Percentiles rank a stretch among this genome's conserved stretches.
phyloP scores from a whole-genome alignment of 345 rosid genomes.

The Populus euphratica region DNA sequence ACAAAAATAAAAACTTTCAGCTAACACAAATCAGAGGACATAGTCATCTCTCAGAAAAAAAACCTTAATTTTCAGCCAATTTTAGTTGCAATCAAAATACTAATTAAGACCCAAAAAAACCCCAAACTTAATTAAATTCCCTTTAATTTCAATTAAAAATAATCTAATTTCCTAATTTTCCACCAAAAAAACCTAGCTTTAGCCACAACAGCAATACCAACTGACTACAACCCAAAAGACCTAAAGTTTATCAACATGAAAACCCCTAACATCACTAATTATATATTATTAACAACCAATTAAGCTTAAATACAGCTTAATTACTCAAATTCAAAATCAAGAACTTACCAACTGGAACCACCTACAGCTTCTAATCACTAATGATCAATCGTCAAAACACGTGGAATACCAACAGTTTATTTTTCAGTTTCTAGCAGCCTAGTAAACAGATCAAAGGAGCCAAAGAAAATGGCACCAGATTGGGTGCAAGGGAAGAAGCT shows the following conservation, averaged over 20 bases:
- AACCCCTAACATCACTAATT: background rate
- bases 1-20: background rate
- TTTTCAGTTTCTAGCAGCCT: background rate
- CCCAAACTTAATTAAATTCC: background rate
- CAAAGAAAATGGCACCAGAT: background rate
- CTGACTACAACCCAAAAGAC: conserved; percentile 5
- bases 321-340: conserved; percentile 18
- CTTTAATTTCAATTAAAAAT: background rate
- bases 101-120: background rate
- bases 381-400: background rate
- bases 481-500: background rate
- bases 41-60: background rate
- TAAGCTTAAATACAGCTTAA: conserved; percentile 12
- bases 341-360: background rate
- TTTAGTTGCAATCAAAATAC: background rate
- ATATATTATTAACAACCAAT: conserved; percentile 3
- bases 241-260: background rate
- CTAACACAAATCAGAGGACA: background rate
- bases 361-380: background rate
- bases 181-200: conserved; percentile 23
- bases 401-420: background rate
- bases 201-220: background rate
- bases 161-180: background rate
- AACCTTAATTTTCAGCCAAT: background rate
- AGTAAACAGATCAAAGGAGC: background rate